Percentiles rank a stretch among this genome's conserved stretches.
Evolutionary conservation across 805 yeast species (phyloP).

Genomic region (Monosporozyma aquatica): DNA sequence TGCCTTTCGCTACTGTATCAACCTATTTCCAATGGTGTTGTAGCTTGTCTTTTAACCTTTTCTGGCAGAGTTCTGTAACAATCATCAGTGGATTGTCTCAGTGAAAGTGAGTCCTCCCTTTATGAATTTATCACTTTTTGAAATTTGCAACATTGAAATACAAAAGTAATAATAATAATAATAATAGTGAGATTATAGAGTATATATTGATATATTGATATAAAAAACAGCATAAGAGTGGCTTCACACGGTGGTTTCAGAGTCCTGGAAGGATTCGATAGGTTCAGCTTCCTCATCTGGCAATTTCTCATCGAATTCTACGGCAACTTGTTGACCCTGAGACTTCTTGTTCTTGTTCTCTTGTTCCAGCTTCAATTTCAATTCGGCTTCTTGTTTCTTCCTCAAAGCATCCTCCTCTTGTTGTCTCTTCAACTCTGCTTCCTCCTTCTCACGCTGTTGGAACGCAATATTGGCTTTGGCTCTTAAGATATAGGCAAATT

Average conservation of each 20-base stretch:
- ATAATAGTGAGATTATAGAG: no score
- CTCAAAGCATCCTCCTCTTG: conserved; percentile 12
- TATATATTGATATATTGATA: no score
- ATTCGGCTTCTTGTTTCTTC: conserved; percentile 6
- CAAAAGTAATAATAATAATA: no score
- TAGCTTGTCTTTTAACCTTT: no score
- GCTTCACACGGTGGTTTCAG: neutral
- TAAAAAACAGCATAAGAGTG: no score
- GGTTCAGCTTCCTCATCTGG: neutral
- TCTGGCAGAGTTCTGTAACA: no score
- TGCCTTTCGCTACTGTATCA: no score
- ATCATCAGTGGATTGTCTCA: no score
- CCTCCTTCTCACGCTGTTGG: conserved; percentile 44
- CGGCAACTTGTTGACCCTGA: neutral
- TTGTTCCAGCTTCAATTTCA: neutral
- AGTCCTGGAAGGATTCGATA: neutral
- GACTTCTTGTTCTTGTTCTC: conserved; percentile 1
- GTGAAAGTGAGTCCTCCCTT: no score
- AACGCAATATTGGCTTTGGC: conserved; percentile 51
- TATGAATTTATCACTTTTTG: no score
- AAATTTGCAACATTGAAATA: no score
- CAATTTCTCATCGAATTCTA: neutral
- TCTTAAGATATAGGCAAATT: conserved; percentile 47
- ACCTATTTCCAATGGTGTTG: no score
- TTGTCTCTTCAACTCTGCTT: conserved; percentile 15